These are phyloP conservation scores for Mortierella sp. DNA, from an alignment of 371 early-diverging fungal species.

Conservation along the genomic window DNA sequence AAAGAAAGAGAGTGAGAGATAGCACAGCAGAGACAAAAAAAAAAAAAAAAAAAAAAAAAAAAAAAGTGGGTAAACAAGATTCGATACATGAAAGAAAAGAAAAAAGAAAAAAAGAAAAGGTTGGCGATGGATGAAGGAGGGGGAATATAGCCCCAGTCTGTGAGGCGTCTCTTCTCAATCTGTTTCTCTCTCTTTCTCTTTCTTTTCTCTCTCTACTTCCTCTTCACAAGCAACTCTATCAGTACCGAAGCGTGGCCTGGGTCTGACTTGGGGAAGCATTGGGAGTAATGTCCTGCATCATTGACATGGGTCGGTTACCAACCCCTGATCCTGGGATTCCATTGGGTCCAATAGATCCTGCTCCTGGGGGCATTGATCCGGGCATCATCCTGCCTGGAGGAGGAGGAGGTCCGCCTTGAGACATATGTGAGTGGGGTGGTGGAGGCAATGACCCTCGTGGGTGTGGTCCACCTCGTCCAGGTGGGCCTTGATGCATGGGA, in stretches of 20 bases:
- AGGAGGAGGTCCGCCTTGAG: neutral
- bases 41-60: too few relatives aligned
- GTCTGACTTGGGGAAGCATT: conserved; percentile 11
- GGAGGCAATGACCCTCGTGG: conserved; percentile 22
- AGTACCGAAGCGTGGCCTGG: conserved; percentile 15
- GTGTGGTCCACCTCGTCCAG: too few relatives aligned
- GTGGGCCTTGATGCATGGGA: too few relatives aligned
- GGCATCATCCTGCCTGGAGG: conserved; percentile 16
- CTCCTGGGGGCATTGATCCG: neutral
- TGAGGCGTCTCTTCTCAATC: too few relatives aligned
- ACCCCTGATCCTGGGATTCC: too few relatives aligned
- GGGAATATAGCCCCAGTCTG: neutral
- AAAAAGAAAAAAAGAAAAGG: neutral
- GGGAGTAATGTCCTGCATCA: conserved; percentile 14
- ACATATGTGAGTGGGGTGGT: conserved; percentile 22
- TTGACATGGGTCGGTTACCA: neutral
- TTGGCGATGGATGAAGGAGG: neutral
- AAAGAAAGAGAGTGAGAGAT: too few relatives aligned
- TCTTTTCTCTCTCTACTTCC: too few relatives aligned
- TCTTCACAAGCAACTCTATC: too few relatives aligned
- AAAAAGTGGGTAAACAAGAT: too few relatives aligned
- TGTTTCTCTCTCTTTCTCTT: too few relatives aligned
- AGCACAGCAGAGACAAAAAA: too few relatives aligned
- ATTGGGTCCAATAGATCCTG: neutral
- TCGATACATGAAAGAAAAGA: too few relatives aligned